These are phyloP conservation scores for Sutorius eximius DNA, from an alignment of 1,284 basidiomycete species.

Conservation along the genomic window DNA sequence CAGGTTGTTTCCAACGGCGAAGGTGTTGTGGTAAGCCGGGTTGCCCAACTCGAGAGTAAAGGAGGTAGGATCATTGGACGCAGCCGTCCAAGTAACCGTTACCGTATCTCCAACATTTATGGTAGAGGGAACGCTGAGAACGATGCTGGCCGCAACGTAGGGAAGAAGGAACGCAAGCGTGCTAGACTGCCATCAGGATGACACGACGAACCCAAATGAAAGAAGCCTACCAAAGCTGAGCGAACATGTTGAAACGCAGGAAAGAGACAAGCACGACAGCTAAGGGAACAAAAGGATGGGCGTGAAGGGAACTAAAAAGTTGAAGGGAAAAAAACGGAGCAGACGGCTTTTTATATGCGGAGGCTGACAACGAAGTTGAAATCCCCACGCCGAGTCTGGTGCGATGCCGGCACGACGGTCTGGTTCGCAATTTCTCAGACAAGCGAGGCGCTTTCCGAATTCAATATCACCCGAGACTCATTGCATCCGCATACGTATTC, in stretches of 20 bases:
- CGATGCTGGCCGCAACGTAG: conserved; percentile 48
- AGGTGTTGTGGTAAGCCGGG: conserved; percentile 50
- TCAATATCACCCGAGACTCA: conserved; percentile 9
- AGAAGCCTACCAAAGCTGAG: conserved; percentile 34
- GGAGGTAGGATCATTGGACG: conserved; percentile 40
- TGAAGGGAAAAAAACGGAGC: not conserved
- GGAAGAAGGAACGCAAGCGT: conserved; percentile 47
- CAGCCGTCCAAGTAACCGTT: conserved; percentile 50
- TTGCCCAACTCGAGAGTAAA: conserved; percentile 49
- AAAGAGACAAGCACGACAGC: not conserved
- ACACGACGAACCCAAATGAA: not conserved
- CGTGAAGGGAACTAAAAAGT: conserved; percentile 16
- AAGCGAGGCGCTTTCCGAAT: conserved; percentile 1
- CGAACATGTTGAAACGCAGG: conserved; percentile 36
- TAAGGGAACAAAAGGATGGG: not conserved
- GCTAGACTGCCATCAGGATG: conserved; percentile 30
- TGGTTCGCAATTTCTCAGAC: conserved; percentile 12
- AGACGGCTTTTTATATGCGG: conserved; percentile 21
- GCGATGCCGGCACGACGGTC: conserved; percentile 22
- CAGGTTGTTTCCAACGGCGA: conserved; percentile 63
- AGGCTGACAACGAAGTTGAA: conserved; percentile 14
- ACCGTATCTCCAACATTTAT: conserved; percentile 35
- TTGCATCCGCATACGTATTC: conserved; percentile 8
- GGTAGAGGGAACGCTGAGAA: conserved; percentile 40
- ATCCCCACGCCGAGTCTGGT: conserved; percentile 25